phyloP scores from a whole-genome alignment of 495 filamentous ascomycete species.

The Talaromyces adpressus region DNA sequence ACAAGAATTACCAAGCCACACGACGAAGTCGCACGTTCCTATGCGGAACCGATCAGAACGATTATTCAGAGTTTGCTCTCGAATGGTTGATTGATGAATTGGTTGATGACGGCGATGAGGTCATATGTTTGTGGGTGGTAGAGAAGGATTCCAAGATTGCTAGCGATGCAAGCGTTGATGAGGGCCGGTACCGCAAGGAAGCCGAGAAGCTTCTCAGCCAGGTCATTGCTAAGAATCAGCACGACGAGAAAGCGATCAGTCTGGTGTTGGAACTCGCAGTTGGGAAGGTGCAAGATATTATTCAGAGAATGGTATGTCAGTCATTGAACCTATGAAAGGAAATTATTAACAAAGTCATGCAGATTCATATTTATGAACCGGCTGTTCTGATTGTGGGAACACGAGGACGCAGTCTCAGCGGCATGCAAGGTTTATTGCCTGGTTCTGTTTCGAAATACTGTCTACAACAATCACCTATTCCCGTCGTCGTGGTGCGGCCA shows the following conservation, averaged over 20 bases:
- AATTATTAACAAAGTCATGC: neutral
- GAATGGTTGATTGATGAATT: conserved; percentile 92
- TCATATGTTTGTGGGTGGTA: conserved; percentile 86
- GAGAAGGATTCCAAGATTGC: conserved; percentile 75
- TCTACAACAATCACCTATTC: conserved; percentile 89
- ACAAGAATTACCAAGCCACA: conserved; percentile 80
- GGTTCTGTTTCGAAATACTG: conserved; percentile 97
- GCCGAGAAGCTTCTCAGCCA: conserved; percentile 67
- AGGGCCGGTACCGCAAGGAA: conserved; percentile 69
- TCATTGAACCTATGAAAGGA: neutral
- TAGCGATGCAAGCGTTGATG: conserved; percentile 60
- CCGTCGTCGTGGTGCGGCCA: conserved; percentile 93
- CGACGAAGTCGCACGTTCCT: conserved; percentile 86
- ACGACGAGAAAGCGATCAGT: conserved; percentile 75
- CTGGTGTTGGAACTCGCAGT: conserved; percentile 84
- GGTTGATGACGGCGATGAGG: conserved; percentile 94
- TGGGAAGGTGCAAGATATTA: conserved; percentile 86
- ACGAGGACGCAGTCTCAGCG: conserved; percentile 75
- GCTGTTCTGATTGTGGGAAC: conserved; percentile 95
- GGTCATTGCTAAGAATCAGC: conserved; percentile 76
- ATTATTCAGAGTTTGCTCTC: conserved; percentile 91
- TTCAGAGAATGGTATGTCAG: conserved; percentile 86
- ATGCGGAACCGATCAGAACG: conserved; percentile 89
- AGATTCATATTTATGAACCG: conserved; percentile 94
- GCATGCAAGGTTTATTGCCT: conserved; percentile 82